phyloP scores from a whole-genome alignment of 1,284 basidiomycete species.

The Trichosporon inkin region DNA sequence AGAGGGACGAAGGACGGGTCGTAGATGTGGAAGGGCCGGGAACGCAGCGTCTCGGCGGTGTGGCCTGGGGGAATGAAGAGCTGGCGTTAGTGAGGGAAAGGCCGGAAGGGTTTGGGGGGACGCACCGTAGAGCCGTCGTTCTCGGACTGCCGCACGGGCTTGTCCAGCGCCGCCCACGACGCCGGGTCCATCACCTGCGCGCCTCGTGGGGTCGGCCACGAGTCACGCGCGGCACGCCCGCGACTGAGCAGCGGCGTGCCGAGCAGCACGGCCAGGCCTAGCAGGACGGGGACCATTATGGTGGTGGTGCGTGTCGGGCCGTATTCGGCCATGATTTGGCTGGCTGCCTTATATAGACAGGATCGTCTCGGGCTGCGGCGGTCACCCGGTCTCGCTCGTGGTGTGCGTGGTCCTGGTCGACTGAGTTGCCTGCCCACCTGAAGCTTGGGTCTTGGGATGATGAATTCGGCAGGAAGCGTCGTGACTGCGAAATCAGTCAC shows the following conservation, averaged over 20 bases:
- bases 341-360: too few species aligned
- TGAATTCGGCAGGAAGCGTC: background rate
- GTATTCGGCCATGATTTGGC: too few species aligned
- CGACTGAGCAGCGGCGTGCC: too few species aligned
- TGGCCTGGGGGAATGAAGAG: constrained; percentile 41
- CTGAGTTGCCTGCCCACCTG: too few species aligned
- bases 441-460: too few species aligned
- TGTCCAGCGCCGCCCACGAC: background rate
- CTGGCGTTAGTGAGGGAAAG: constrained; percentile 18
- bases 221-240: background rate
- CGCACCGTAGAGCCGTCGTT: background rate
- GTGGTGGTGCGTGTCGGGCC: too few species aligned
- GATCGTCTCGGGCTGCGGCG: too few species aligned
- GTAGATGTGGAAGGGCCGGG: constrained; percentile 61
- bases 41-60: constrained; percentile 25
- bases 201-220: background rate
- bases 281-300: too few species aligned
- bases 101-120: background rate
- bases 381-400: too few species aligned
- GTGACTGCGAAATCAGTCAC: too few species aligned
- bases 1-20: constrained; percentile 59
- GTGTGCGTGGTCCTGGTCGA: too few species aligned
- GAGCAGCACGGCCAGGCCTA: too few species aligned
- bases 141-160: background rate
- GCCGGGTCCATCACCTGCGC: background rate